A percentile compares a stretch with the other conserved stretches of the same genome.
phyloP scores from a whole-genome alignment of 225 moss, liverwort and hornwort species.

The Rhytidiadelphus loreus region DNA sequence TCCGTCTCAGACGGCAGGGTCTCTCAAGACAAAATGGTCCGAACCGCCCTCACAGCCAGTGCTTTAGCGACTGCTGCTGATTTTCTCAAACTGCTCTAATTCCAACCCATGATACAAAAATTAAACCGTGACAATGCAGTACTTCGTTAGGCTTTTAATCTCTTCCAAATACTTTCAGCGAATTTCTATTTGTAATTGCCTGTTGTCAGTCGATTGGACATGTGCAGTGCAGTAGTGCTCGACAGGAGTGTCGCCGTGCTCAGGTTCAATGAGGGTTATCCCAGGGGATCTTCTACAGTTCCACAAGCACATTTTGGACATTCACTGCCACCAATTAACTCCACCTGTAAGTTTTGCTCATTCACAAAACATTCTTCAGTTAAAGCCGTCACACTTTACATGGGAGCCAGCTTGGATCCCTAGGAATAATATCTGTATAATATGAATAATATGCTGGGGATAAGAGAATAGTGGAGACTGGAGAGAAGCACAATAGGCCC shows the following conservation, averaged over 20 bases:
- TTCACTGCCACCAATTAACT: neutral
- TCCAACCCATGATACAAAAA: neutral
- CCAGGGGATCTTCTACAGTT: neutral
- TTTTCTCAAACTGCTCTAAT: conserved; percentile 19
- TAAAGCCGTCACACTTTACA: neutral
- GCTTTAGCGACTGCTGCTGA: conserved; percentile 34
- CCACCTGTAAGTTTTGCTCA: neutral
- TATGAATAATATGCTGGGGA: neutral
- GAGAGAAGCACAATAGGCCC: neutral
- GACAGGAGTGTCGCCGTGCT: neutral
- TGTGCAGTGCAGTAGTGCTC: neutral
- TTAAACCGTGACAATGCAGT: neutral
- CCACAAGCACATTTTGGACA: neutral
- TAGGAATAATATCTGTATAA: neutral
- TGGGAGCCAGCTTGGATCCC: neutral
- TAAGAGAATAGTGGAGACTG: neutral
- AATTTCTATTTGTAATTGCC: neutral
- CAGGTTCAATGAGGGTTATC: neutral
- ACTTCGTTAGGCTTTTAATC: neutral
- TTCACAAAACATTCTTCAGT: neutral
- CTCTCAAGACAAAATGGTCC: conserved; percentile 42
- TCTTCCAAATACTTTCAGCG: neutral
- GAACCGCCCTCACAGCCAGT: conserved; percentile 35
- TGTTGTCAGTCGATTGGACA: neutral
- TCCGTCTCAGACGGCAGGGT: conserved; percentile 26